Conservation (phyloP, 139 green algal species). For the Tetradesmus obliquus region DNA sequence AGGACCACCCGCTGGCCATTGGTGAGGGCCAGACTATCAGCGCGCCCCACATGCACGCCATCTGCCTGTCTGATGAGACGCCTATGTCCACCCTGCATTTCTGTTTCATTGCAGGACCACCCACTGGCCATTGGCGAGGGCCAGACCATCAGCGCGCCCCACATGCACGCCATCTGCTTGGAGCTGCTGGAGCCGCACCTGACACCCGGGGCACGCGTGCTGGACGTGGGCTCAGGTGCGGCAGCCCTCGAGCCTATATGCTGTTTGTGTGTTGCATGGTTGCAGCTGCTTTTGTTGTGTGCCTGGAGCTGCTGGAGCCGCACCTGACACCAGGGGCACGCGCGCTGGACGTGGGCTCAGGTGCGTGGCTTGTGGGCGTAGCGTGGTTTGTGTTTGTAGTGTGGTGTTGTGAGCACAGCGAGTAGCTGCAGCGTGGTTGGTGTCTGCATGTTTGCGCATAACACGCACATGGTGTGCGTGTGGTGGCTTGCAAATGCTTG, state of each 20-base stretch:
- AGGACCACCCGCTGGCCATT: constrained; percentile 72
- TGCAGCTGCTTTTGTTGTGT: too few species aligned
- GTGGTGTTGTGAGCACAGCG: background rate
- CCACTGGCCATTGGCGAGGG: constrained; percentile 71
- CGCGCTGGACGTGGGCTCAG: constrained; percentile 92
- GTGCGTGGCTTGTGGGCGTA: constrained; percentile 38
- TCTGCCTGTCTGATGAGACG: background rate
- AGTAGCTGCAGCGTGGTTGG: too few species aligned
- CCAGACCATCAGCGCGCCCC: constrained; percentile 92
- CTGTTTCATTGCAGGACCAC: constrained; percentile 53
- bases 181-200: constrained; percentile 79
- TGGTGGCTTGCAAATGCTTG: background rate
- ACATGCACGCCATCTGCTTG: constrained; percentile 97
- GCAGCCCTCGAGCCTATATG: too few species aligned
- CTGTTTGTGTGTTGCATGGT: too few species aligned
- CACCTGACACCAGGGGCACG: constrained; percentile 66
- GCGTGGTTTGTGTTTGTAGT: too few species aligned
- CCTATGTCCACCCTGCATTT: background rate
- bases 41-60: constrained; percentile 96
- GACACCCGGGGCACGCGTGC: constrained; percentile 66
- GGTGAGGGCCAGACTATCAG: constrained; percentile 85
- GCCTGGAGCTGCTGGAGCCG: constrained; percentile 82
- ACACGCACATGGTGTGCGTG: background rate
- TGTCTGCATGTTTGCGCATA: background rate
- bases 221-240: constrained; percentile 91